Base-by-base conservation (phyloP, 2,329 filamentous ascomycete species). In the Pezicula radicicola region DNA sequence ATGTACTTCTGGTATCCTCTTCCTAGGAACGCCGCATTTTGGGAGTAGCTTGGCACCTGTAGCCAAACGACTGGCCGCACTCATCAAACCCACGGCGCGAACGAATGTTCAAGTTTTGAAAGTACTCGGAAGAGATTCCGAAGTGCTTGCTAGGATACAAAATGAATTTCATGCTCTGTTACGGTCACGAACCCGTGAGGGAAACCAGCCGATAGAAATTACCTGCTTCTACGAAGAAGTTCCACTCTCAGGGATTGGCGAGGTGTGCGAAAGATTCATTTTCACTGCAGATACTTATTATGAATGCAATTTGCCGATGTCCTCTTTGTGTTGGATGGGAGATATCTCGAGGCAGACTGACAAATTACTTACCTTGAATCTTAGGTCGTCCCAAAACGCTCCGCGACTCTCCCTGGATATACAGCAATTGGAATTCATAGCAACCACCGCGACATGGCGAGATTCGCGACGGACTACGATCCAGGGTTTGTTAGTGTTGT, bases 1-100 rank as follows among this genome's bases (percentile, higher is more conserved):
- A 6, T 55, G 21, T 16, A 56, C 52, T 6, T 55, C 48, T 12
- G 70, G 66, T 8, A 59, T 73, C n/a, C 30, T 61, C 6, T 73
- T 73, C 50, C 65, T 73, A 58, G 69, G 71, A 3, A 72, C 70
- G 1, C 71, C 71, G 25, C 68, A 73, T 51, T 59, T 46, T 15
- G 70, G 69, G 4, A 59, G 67, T 0, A 66, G 62, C 63, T 59
- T 69, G 50, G 69, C 70, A 0, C 46, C 66, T 30, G 72, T 67
- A 70, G 63, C 62, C 0, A 60, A 54, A 12, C 63, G 68, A n/a
- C 62, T 64, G 0, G 66, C 56, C 18, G 53, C n/a, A 21, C 18
- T 3, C 9, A 21, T 54, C 1, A 21, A 35, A 4, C 3, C 50
- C 15, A 6, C 52, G 12, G 55, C 48, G 16, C 19, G n/a, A 68